Evolutionary conservation across 768 basidiomycete species (phyloP).

Genomic region (Leccinum variicolor): DNA sequence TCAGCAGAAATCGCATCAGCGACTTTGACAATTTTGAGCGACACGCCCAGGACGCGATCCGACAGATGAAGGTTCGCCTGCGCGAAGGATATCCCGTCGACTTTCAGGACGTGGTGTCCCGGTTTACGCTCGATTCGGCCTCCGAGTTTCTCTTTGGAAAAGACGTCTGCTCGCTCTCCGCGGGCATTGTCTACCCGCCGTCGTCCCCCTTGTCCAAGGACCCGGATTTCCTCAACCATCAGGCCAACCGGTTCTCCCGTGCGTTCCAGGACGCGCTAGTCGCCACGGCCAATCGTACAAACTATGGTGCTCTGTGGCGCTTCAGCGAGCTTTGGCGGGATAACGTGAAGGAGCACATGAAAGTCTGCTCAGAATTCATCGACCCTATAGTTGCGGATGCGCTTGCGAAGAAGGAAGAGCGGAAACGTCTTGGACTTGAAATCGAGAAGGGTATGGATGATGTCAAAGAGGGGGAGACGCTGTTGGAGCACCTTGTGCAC

Average conservation of each 20-base stretch:
- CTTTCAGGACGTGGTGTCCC: conserved; percentile 40
- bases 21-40: conserved; percentile 40
- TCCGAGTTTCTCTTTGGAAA: conserved; percentile 55
- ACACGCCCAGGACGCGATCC: conserved; percentile 32
- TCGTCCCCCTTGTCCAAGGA: conserved; percentile 22
- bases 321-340: conserved; percentile 45
- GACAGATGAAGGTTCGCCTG: conserved; percentile 32
- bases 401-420: conserved; percentile 33
- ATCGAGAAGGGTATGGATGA: conserved; percentile 19
- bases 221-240: conserved; percentile 7
- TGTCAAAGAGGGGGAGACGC: conserved; percentile 39
- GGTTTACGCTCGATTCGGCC: conserved; percentile 56
- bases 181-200: conserved; percentile 35
- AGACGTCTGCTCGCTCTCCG: conserved; percentile 35
- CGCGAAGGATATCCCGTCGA: conserved; percentile 39
- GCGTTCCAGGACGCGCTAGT: conserved; percentile 17
- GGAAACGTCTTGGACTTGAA: conserved; percentile 5
- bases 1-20: conserved; percentile 35
- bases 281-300: conserved; percentile 29
- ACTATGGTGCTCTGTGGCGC: conserved; percentile 43
- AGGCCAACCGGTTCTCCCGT: too few species aligned
- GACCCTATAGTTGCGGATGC: conserved; percentile 46
- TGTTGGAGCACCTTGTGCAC: conserved; percentile 52
- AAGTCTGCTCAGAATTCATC: conserved; percentile 44
- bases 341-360: conserved; percentile 35